Conservation (phyloP, 805 yeast genomes). For the Lachancea waltii region DNA sequence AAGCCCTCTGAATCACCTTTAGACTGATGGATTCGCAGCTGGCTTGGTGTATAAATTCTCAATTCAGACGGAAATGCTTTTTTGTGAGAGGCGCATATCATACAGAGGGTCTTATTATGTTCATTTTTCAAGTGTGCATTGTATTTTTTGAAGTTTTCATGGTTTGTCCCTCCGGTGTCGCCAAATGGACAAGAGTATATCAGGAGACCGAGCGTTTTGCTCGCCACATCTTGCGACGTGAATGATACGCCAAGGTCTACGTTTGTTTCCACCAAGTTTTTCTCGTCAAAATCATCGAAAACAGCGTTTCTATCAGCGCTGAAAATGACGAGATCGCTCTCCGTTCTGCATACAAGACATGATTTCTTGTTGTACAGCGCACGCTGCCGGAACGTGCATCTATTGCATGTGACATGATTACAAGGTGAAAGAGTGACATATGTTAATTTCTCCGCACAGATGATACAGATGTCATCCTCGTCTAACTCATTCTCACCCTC, state of each 20-base stretch:
- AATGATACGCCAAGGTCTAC: conserved; percentile 52
- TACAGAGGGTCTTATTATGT: conserved; percentile 64
- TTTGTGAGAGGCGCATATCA: conserved; percentile 70
- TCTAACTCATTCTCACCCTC: conserved; percentile 20
- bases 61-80: conserved; percentile 73
- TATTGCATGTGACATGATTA: conserved; percentile 76
- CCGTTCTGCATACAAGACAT: conserved; percentile 83
- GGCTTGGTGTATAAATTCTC: conserved; percentile 50
- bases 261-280: conserved; percentile 33
- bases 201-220: conserved; percentile 46
- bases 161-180: conserved; percentile 28
- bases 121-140: conserved; percentile 56
- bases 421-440: conserved; percentile 74
- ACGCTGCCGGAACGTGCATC: conserved; percentile 76
- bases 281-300: conserved; percentile 35
- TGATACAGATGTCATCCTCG: conserved; percentile 53
- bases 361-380: conserved; percentile 65
- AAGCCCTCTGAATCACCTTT: conserved; percentile 76
- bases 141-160: conserved; percentile 48
- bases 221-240: conserved; percentile 44
- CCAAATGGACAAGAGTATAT: conserved; percentile 53
- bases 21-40: conserved; percentile 61
- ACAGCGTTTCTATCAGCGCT: conserved; percentile 40
- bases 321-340: conserved; percentile 50
- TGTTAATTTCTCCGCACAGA: conserved; percentile 72